Conservation (phyloP, 176 grass and related monocot species). For the Aegilops speltoides region DNA sequence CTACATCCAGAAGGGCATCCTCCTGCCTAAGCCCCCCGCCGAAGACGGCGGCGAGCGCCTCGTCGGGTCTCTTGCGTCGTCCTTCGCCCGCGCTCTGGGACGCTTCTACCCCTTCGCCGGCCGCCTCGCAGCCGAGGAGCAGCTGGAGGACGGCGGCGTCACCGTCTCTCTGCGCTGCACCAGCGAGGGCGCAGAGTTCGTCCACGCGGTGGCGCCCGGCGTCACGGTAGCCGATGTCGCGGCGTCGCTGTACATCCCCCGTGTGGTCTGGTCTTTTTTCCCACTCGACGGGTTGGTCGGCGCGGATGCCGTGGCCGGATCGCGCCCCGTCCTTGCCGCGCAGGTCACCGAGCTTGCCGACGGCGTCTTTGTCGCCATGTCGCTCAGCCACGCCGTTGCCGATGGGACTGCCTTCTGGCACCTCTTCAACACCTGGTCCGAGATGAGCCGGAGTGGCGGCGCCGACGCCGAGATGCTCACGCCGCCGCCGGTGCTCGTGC, state of each 20-base stretch:
- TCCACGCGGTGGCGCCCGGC: conserved; percentile 39
- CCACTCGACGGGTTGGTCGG: conserved; percentile 20
- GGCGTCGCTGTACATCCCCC: not conserved
- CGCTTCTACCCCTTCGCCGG: conserved; percentile 52
- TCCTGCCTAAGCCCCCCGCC: conserved; percentile 10
- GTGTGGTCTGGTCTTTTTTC: conserved; percentile 29
- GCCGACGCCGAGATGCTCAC: not conserved
- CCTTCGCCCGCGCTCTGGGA: conserved; percentile 32
- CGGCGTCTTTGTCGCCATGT: conserved; percentile 51
- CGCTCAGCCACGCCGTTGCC: conserved; percentile 38
- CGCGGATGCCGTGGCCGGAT: not conserved
- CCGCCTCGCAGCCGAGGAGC: conserved; percentile 18
- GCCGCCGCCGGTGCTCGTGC: not conserved
- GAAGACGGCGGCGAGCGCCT: not conserved
- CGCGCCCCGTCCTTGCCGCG: conserved; percentile 6
- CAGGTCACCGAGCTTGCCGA: conserved; percentile 71
- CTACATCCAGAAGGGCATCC: conserved; percentile 28
- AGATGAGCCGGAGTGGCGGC: conserved; percentile 18
- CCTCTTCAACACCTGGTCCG: conserved; percentile 55
- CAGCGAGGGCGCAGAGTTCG: conserved; percentile 49
- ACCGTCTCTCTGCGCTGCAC: conserved; percentile 18
- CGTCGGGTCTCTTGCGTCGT: conserved; percentile 13
- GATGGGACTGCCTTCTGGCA: conserved; percentile 51
- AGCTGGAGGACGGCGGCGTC: not conserved
- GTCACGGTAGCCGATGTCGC: conserved; percentile 38